phyloP scores from a whole-genome alignment of 2,329 filamentous ascomycete species.

The Fusarium sp. region DNA sequence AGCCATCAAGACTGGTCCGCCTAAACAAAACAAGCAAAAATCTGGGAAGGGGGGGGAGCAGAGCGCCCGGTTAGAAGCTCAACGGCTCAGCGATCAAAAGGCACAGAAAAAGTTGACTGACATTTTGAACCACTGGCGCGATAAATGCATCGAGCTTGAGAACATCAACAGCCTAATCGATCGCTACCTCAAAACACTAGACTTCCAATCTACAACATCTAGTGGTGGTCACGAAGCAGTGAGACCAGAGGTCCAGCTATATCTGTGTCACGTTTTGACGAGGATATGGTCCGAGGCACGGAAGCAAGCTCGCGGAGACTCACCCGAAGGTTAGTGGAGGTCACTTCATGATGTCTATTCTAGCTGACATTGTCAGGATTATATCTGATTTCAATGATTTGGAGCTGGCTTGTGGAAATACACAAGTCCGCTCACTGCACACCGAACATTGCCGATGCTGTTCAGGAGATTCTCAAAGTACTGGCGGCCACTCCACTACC shows the following conservation, averaged over 20 bases:
- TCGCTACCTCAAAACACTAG: slow-evolving; percentile 61
- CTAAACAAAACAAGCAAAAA: slow-evolving; percentile 35
- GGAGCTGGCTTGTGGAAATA: slow-evolving; percentile 38
- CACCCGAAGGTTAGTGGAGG: neutral
- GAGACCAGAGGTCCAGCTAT: slow-evolving; percentile 8
- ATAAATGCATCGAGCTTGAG: slow-evolving; percentile 59
- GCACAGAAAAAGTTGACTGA: slow-evolving; percentile 43
- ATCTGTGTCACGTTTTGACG: slow-evolving; percentile 4
- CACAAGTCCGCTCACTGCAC: slow-evolving; percentile 22
- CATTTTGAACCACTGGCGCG: slow-evolving; percentile 58
- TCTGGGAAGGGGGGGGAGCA: slow-evolving; percentile 52
- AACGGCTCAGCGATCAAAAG: slow-evolving; percentile 52
- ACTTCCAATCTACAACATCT: slow-evolving; percentile 54
- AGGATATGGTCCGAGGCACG: slow-evolving; percentile 3
- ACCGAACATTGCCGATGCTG: slow-evolving; percentile 16
- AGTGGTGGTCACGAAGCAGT: neutral
- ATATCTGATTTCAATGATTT: slow-evolving; percentile 44
- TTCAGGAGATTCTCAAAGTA: slow-evolving; percentile 18
- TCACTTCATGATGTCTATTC: neutral
- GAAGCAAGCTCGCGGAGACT: neutral
- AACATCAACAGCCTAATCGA: slow-evolving; percentile 56
- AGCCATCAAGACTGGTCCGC: neutral
- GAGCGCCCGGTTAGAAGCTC: slow-evolving; percentile 50
- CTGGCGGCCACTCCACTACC: slow-evolving; percentile 18
- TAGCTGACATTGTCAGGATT: slow-evolving; percentile 20